phyloP scores from a whole-genome alignment of 2,329 filamentous ascomycete species.

The Exophiala bonariae region DNA sequence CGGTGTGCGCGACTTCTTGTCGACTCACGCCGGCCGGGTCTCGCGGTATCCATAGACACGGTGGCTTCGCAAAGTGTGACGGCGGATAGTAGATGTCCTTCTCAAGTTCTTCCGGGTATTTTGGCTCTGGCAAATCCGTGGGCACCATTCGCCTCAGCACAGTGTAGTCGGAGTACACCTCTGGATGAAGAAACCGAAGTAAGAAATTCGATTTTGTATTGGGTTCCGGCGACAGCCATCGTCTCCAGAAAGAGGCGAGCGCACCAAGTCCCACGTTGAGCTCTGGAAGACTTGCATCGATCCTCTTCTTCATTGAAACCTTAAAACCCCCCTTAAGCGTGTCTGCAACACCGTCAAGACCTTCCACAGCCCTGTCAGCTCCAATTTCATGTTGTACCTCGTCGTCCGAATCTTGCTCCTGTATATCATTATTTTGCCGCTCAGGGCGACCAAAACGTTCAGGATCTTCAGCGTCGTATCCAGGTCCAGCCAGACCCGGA shows the following conservation, averaged over 20 bases:
- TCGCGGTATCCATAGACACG: conserved; percentile 77
- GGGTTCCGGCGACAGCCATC: conserved; percentile 19
- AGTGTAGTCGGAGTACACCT: conserved; percentile 20
- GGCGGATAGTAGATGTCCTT: conserved; percentile 73
- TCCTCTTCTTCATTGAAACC: conserved; percentile 12
- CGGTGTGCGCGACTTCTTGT: conserved; percentile 71
- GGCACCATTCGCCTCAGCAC: conserved; percentile 22
- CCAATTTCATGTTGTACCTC: conserved; percentile 36
- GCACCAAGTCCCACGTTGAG: conserved; percentile 3
- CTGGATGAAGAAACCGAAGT: conserved; percentile 33
- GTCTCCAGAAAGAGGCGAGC: conserved; percentile 14
- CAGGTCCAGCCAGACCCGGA: background rate
- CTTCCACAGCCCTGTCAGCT: conserved; percentile 11
- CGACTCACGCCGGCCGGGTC: conserved; percentile 72
- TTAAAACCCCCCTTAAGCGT: conserved; percentile 16
- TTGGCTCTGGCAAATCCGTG: conserved; percentile 36
- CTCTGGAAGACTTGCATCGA: conserved; percentile 15
- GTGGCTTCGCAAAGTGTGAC: conserved; percentile 60
- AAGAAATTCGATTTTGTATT: conserved; percentile 34
- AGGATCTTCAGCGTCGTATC: conserved; percentile 31
- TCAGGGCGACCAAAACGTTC: conserved; percentile 32
- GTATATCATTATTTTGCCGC: conserved; percentile 15
- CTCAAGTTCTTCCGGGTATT: conserved; percentile 63
- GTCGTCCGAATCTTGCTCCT: conserved; percentile 40
- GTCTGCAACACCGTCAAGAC: conserved; percentile 12